These are phyloP conservation scores for Circinella minor DNA, from an alignment of 371 early-diverging fungal species.

Conservation along the genomic window DNA sequence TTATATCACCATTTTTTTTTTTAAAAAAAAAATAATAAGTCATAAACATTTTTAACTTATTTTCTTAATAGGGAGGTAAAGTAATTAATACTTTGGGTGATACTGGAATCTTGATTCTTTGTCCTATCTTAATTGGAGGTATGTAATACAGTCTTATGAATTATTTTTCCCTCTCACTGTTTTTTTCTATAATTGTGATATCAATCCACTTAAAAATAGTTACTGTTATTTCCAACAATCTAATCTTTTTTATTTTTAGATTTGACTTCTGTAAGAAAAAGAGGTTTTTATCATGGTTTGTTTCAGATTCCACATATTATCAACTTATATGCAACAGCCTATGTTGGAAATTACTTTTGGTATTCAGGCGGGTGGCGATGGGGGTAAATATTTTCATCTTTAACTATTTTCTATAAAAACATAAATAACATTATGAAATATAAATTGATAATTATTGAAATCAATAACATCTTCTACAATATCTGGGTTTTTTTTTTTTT, in stretches of 20 bases:
- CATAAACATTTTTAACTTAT: neutral
- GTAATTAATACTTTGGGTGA: conserved; percentile 42
- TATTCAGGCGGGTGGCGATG: conserved; percentile 27
- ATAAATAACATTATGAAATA: no score
- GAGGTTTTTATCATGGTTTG: conserved; percentile 40
- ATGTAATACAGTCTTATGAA: neutral
- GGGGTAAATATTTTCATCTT: conserved; percentile 1
- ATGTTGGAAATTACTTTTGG: conserved; percentile 30
- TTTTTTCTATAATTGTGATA: neutral
- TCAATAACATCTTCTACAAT: no score
- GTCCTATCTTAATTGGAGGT: conserved; percentile 45
- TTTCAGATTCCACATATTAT: conserved; percentile 37
- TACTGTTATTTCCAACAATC: no score
- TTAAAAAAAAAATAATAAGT: no score
- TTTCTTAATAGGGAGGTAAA: conserved; percentile 32
- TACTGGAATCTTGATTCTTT: conserved; percentile 34
- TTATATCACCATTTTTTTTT: neutral
- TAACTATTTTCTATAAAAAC: no score
- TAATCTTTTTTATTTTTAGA: conserved; percentile 18
- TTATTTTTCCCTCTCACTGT: neutral
- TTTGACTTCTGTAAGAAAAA: conserved; percentile 33
- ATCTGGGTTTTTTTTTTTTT: neutral
- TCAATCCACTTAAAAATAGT: no score
- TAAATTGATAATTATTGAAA: no score
- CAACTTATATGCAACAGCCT: conserved; percentile 35